These are phyloP conservation scores for Nitzschia palea DNA, from an alignment of 108 stramenopile genomes.

Conservation along the genomic window DNA sequence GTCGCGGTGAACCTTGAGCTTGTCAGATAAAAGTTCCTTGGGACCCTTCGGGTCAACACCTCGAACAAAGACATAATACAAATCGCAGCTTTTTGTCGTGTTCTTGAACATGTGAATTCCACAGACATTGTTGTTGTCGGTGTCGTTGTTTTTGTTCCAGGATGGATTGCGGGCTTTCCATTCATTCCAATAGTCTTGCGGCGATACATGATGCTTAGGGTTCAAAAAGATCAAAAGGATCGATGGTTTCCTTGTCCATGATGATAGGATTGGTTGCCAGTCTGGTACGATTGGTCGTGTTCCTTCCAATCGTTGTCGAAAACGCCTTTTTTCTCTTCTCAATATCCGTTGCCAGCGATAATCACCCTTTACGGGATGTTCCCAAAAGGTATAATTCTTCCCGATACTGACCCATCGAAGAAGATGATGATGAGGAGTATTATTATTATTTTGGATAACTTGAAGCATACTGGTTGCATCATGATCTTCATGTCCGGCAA, in stretches of 20 bases:
- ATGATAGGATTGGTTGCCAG: too few species aligned
- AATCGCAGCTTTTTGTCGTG: neutral
- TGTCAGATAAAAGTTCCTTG: neutral
- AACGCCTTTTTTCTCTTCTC: constrained; percentile 23
- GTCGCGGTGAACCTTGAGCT: neutral
- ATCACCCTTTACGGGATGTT: constrained; percentile 53
- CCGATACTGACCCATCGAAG: constrained; percentile 26
- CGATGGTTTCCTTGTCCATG: too few species aligned
- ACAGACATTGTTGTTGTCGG: neutral
- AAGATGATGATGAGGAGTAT: too few species aligned
- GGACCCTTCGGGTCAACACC: constrained; percentile 3
- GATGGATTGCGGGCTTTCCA: too few species aligned
- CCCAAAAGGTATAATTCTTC: constrained; percentile 46
- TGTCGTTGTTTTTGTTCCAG: neutral
- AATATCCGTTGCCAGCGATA: constrained; percentile 38
- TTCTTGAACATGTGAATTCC: neutral
- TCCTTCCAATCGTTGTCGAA: neutral
- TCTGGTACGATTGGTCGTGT: neutral
- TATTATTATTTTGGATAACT: neutral
- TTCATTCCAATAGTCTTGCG: neutral
- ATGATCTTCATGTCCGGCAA: constrained; percentile 54
- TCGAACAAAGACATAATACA: constrained; percentile 14
- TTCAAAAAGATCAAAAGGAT: neutral
- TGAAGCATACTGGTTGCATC: constrained; percentile 46
- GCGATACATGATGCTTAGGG: neutral